Evolutionary conservation across 2,329 filamentous ascomycete species (phyloP).

Genomic region (Stemphylium vesicarium): DNA sequence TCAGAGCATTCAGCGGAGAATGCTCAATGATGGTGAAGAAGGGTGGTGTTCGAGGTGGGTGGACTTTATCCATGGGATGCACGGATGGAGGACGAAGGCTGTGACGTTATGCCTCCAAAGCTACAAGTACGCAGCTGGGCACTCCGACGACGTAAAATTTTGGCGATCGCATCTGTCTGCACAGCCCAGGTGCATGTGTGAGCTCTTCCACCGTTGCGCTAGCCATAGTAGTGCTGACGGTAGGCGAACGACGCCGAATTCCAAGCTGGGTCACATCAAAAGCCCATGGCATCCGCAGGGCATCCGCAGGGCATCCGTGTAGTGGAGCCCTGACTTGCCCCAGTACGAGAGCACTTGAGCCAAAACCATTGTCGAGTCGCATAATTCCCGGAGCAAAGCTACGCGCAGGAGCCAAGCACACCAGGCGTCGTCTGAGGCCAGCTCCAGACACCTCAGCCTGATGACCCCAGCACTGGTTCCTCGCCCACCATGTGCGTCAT

Average conservation of each 20-base stretch:
- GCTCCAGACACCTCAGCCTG: not conserved
- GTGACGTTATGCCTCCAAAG: not conserved
- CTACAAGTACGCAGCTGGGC: not conserved
- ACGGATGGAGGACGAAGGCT: not conserved
- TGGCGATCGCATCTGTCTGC: no score
- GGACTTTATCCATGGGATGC: not conserved
- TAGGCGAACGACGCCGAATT: not conserved
- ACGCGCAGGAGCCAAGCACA: not conserved
- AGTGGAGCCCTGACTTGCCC: not conserved
- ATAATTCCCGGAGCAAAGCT: no score
- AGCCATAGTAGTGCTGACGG: not conserved
- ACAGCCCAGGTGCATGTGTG: not conserved
- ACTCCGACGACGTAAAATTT: no score
- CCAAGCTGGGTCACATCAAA: no score
- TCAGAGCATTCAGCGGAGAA: not conserved
- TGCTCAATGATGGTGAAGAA: not conserved
- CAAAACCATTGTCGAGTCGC: not conserved
- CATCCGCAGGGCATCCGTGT: not conserved
- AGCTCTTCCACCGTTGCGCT: not conserved
- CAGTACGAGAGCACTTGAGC: not conserved
- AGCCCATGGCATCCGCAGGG: not conserved
- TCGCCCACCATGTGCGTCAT: not conserved
- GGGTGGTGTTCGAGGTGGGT: no score
- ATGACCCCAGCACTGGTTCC: not conserved
- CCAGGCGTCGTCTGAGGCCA: not conserved